A percentile compares a stretch with the other conserved stretches of the same genome.
phyloP scores from a whole-genome alignment of 805 yeast genomes.

The Komagataella phaffii region DNA sequence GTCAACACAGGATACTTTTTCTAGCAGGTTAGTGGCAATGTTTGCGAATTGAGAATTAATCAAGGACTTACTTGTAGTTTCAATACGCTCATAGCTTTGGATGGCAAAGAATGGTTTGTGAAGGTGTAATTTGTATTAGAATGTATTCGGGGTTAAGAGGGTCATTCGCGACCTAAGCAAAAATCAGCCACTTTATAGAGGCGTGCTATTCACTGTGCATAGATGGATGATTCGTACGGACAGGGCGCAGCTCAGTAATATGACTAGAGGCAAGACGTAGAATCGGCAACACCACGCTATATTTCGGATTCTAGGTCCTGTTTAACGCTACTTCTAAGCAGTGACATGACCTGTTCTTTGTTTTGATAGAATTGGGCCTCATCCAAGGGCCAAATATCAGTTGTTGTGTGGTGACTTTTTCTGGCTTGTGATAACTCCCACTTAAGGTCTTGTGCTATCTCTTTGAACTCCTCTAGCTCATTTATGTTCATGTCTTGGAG shows the following conservation, averaged over 20 bases:
- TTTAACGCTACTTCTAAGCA: not conserved
- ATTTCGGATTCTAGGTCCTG: not conserved
- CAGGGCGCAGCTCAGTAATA: not conserved
- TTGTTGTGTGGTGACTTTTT: not conserved
- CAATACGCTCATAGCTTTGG: slow-evolving; percentile 42
- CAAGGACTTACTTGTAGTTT: slow-evolving; percentile 37
- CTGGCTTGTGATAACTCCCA: slow-evolving; percentile 8
- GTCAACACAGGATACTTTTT: slow-evolving; percentile 76
- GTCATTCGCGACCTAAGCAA: not conserved
- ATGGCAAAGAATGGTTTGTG: not conserved
- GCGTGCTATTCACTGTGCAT: not conserved
- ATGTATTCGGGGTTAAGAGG: not conserved
- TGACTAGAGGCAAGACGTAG: not conserved
- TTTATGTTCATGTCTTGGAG: slow-evolving; percentile 11
- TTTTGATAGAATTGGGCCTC: not conserved
- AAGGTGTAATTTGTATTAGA: not conserved
- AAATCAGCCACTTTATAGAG: not conserved
- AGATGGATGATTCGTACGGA: not conserved
- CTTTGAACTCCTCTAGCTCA: slow-evolving; percentile 18
- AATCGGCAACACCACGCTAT: not conserved
- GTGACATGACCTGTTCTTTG: not conserved
- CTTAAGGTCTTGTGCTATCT: slow-evolving; percentile 18
- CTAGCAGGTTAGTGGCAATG: slow-evolving; percentile 17
- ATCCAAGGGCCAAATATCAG: not conserved
- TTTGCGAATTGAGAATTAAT: not conserved